These are phyloP conservation scores for Monosporascus sp. DNA, from an alignment of 2,329 filamentous ascomycete genomes.

Conservation along the genomic window DNA sequence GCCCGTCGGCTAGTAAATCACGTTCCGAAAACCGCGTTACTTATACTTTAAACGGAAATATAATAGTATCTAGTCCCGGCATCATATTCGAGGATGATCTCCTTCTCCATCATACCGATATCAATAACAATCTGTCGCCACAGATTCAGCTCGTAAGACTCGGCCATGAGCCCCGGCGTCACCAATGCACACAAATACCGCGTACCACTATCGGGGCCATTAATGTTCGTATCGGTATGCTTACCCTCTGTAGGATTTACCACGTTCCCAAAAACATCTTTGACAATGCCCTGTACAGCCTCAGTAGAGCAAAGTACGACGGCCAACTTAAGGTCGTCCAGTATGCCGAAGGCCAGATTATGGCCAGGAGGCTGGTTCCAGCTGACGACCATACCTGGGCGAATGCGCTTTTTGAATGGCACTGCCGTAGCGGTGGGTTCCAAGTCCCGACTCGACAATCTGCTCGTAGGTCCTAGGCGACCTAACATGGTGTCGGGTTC, in stretches of 20 bases:
- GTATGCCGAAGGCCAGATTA: slow-evolving; percentile 1
- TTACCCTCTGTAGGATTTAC: slow-evolving; percentile 9
- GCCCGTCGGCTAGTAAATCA: no score
- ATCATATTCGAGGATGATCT: slow-evolving; percentile 41
- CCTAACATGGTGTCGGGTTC: neutral
- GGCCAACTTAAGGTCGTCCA: slow-evolving; percentile 20
- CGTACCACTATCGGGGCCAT: neutral
- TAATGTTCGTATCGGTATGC: slow-evolving; percentile 11
- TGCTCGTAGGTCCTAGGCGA: neutral
- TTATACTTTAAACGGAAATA: slow-evolving; percentile 5
- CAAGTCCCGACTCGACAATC: slow-evolving; percentile 26
- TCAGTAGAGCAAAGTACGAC: slow-evolving; percentile 27
- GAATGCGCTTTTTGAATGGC: slow-evolving; percentile 36
- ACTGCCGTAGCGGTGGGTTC: slow-evolving; percentile 14
- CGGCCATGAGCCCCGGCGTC: slow-evolving; percentile 26
- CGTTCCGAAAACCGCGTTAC: no score
- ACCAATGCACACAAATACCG: slow-evolving; percentile 35
- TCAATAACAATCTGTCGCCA: slow-evolving; percentile 33
- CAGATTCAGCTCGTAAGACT: slow-evolving; percentile 34
- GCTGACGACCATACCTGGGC: slow-evolving; percentile 37
- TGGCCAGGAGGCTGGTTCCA: slow-evolving; percentile 19
- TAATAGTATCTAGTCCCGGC: slow-evolving; percentile 39
- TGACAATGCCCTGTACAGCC: neutral
- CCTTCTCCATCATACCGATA: slow-evolving; percentile 32
- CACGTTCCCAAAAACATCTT: neutral